These are phyloP conservation scores for Herpetomonas samuelpessoai DNA, from an alignment of 208 protist genomes.

Conservation along the genomic window DNA sequence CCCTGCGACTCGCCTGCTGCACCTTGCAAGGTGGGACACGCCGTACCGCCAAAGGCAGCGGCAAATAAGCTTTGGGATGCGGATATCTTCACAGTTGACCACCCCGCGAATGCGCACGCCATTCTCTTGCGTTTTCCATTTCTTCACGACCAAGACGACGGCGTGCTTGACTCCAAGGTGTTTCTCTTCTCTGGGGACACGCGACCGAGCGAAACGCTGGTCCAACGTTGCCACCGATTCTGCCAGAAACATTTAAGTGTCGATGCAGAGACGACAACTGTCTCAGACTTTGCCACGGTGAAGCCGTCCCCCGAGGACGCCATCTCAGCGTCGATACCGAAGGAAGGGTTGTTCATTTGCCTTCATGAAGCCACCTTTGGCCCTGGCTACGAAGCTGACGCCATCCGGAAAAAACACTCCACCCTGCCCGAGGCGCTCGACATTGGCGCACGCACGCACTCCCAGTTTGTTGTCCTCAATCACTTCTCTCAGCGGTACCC, in stretches of 20 bases:
- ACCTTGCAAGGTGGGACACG: too few relatives aligned
- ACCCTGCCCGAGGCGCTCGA: constrained; percentile 84
- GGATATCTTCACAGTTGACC: constrained; percentile 76
- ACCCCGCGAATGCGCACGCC: constrained; percentile 85
- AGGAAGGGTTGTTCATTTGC: constrained; percentile 58
- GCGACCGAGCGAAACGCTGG: constrained; percentile 57
- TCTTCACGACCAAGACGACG: background rate
- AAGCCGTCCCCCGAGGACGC: too few relatives aligned
- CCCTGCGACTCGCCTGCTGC: too few relatives aligned
- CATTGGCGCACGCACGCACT: constrained; percentile 39
- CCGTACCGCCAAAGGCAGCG: background rate
- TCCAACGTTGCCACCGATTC: constrained; percentile 62
- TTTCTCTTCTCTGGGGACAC: constrained; percentile 93
- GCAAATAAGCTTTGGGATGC: constrained; percentile 38
- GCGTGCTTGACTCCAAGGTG: constrained; percentile 28
- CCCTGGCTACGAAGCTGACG: constrained; percentile 78
- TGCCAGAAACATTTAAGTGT: background rate
- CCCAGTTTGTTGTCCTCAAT: constrained; percentile 70
- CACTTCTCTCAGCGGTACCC: constrained; percentile 93
- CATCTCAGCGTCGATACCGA: too few relatives aligned
- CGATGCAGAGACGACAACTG: too few relatives aligned
- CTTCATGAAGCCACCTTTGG: constrained; percentile 95
- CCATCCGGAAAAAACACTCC: constrained; percentile 82
- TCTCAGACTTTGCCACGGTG: too few relatives aligned
- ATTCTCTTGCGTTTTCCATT: constrained; percentile 78